Conservation (phyloP, 208 protist genomes). For the Trypanosoma boissoni region DNA sequence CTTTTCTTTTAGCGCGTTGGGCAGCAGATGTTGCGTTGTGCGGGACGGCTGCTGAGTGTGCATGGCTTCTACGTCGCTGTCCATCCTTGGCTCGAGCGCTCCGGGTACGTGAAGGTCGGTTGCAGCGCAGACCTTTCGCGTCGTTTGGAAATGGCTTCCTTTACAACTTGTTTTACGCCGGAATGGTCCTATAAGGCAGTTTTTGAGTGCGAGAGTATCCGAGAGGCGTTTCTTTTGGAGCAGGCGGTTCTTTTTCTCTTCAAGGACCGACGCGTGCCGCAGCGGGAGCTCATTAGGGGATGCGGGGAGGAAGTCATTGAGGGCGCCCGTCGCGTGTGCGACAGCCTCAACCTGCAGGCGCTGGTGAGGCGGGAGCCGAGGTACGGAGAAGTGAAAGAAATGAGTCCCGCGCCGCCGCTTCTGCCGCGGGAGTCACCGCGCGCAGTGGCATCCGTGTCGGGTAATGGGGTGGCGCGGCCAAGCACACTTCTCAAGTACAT, state of each 20-base stretch:
- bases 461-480: background rate
- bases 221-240: constrained; percentile 68
- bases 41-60: background rate
- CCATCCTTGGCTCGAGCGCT: constrained; percentile 60
- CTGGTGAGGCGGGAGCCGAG: constrained; percentile 3
- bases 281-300: constrained; percentile 53
- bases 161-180: constrained; percentile 75
- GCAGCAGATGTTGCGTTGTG: background rate
- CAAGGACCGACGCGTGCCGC: constrained; percentile 40
- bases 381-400: constrained; percentile 4
- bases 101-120: constrained; percentile 69
- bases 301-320: constrained; percentile 34
- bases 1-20: background rate
- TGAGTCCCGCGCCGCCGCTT: background rate
- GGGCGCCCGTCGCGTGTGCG: constrained; percentile 32
- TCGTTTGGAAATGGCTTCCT: constrained; percentile 65
- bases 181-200: constrained; percentile 65
- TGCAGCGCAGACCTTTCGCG: constrained; percentile 53
- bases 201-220: constrained; percentile 45
- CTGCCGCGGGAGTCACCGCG: background rate
- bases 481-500: constrained; percentile 14
- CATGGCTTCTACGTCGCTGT: constrained; percentile 67
- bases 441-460: background rate
- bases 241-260: constrained; percentile 70
- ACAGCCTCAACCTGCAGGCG: constrained; percentile 34